Base-by-base conservation (phyloP, 306 rosid genomes). In the Pterocarpus macrocarpus region DNA sequence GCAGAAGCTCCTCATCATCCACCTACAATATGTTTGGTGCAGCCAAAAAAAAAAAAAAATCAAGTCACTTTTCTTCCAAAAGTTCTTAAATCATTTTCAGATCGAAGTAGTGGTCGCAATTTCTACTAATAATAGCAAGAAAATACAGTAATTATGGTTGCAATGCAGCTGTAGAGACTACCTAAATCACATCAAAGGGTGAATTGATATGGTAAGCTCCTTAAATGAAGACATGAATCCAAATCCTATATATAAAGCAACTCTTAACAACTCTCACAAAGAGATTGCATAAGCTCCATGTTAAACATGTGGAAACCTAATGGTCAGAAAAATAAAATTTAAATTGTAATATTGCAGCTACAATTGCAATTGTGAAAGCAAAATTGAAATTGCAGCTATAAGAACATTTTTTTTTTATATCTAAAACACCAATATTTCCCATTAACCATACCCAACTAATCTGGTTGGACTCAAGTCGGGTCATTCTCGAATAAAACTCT, bases 1-100 rank as follows among this genome's bases (percentile, higher is more conserved):
- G 83, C 41, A 92, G 78, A 5, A 93, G 95, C 90, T 93, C 97
- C 71, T 89, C 94, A 17, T 93, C 97, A 47, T 93, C 97, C 3
- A 93, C 97, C 59, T 93, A 97, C 61, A n/a, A 17, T 30, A 55
- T n/a, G 32, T 16, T n/a, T 55, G 61, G 61, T 55, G 28, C 61
- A 16, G 3, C 1, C 6, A 43, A 43, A 5, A 22, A 22, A 22
- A 22, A 22, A 47, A 47, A 14, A 47, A 47, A 47, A 7, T 47
- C 53, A 47, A 47, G 10, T 9, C 4, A 2, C 15, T 47, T 47
- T 47, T 2, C 2, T 14, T 47, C 13, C 14, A 47, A 47, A 47
- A 47, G 53, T 9, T 47, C 13, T 47, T 1, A 47, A 3, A 47
- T 47, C 53, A 47, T 47, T 47, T 9, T 47, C 28, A 9, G 0